These are phyloP conservation scores for Kodamaea laetipori DNA, from an alignment of 805 yeast genomes.

Conservation along the genomic window DNA sequence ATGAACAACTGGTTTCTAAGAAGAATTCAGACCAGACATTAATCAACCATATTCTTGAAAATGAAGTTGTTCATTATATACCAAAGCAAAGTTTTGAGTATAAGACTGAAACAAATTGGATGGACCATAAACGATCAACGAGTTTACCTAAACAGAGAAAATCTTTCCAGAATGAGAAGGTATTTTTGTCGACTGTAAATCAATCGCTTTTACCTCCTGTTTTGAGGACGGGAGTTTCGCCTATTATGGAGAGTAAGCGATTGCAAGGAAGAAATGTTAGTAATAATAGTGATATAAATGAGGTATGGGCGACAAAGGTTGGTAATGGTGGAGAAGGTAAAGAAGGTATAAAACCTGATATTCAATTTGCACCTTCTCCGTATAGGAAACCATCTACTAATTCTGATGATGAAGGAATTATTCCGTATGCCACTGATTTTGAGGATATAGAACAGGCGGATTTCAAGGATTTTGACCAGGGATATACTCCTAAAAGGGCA, in stretches of 20 bases:
- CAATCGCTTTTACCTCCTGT: slow-evolving; percentile 38
- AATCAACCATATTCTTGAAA: slow-evolving; percentile 10
- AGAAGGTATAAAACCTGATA: too few species aligned
- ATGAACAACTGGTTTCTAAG: slow-evolving; percentile 9
- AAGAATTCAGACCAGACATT: slow-evolving; percentile 16
- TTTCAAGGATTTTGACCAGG: slow-evolving; percentile 31
- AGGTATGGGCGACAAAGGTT: too few species aligned
- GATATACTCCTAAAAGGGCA: slow-evolving; percentile 7
- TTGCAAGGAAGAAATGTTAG: slow-evolving; percentile 6
- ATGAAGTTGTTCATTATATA: slow-evolving; percentile 21
- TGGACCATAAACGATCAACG: neutral
- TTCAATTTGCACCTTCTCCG: neutral
- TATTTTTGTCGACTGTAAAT: slow-evolving; percentile 30
- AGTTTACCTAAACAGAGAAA: neutral
- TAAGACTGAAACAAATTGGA: neutral
- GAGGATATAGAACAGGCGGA: slow-evolving; percentile 21
- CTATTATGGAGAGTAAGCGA: slow-evolving; percentile 29
- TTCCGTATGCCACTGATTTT: slow-evolving; percentile 29
- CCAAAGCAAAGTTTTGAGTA: neutral
- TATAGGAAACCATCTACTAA: neutral
- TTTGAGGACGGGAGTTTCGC: slow-evolving; percentile 34
- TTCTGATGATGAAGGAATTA: slow-evolving; percentile 10
- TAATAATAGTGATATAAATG: slow-evolving; percentile 7
- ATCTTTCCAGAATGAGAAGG: slow-evolving; percentile 29
- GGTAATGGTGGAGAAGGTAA: too few species aligned